Evolutionary conservation across 768 basidiomycete species (phyloP), one percentile per base, ranked within the genome.

Genomic region (Hysterangium stoloniferum): DNA sequence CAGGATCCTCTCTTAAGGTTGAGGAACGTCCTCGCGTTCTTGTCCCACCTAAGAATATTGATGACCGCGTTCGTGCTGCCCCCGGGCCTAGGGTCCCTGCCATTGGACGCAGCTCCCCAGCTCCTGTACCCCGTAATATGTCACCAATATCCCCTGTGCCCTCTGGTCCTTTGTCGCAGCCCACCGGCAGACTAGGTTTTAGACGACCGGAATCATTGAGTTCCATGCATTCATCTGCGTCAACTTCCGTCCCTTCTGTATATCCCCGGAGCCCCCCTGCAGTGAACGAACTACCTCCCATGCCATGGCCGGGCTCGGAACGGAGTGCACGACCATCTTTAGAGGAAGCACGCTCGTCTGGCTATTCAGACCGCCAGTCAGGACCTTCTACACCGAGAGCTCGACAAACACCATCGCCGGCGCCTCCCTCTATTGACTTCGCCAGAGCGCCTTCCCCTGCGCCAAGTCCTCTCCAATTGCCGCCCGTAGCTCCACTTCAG

Each of bases 71-170:
- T 15, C 35, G 33, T 9, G 33, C 25, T 22, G 8, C 6, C 15
- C 22, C 42, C 7, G 1, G 28, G 20, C 19, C 27, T 4, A 20
- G 24, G 47, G 37, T 20, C 20, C 17, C 19, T 20, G 24, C 34
- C 27, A 20, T 38, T 9, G 47, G 34, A 4, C 47, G 47, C 20
- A 48, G 25, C 22, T 48, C 47, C 20, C 47, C 47, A 17, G 28
- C 15, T 25, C 33, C 3, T 25, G 31, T 15, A 34, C 7, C 25
- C 2, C 47, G 34, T 15, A 38, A 12, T 2, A 20, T 35, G 12
- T 35, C 32, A 1, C 33, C 35, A 5, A 5, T 24, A 37, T 8
- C 35, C 2, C 15, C 47, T n/a, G 9, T 22, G 25, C 47, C 34
- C 4, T 3, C 32, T 15, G 20, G 46, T 4, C 33, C 33, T 4